Percentiles rank a stretch among this genome's conserved stretches.
These are phyloP conservation scores for Triglochin maritima DNA, from an alignment of 106 monocot species.

Conservation along the genomic window DNA sequence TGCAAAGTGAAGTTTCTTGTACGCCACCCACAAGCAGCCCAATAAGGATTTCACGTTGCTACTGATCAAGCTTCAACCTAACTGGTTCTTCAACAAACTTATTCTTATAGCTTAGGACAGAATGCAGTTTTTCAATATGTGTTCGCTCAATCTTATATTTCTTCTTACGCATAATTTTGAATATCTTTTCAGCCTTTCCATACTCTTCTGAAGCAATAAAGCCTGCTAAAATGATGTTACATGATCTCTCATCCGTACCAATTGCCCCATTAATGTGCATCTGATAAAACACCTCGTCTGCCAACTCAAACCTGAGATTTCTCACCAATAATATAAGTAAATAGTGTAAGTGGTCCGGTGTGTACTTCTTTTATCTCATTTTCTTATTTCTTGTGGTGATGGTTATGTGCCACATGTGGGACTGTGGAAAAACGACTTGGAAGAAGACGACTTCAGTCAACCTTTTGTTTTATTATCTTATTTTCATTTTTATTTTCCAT, in stretches of 20 bases:
- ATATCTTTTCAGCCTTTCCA: slow-evolving; percentile 54
- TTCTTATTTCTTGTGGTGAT: no score
- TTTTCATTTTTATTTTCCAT: no score
- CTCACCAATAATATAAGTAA: slow-evolving; percentile 66
- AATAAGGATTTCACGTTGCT: slow-evolving; percentile 89
- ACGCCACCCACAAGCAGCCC: no score
- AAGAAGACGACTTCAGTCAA: no score
- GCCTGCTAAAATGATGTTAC: slow-evolving; percentile 57
- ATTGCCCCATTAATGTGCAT: slow-evolving; percentile 53
- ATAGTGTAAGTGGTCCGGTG: slow-evolving; percentile 46
- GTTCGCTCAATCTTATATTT: slow-evolving; percentile 58
- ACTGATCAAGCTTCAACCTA: slow-evolving; percentile 57
- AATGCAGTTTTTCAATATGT: slow-evolving; percentile 41
- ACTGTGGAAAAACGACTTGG: no score
- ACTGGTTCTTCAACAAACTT: slow-evolving; percentile 47
- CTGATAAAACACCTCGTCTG: slow-evolving; percentile 65
- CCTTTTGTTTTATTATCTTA: no score
- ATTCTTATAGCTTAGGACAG: slow-evolving; percentile 36
- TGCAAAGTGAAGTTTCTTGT: no score
- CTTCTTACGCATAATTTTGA: slow-evolving; percentile 73
- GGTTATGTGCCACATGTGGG: no score
- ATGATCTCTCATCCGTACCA: slow-evolving; percentile 40
- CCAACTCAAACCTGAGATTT: slow-evolving; percentile 40
- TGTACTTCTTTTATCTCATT: slow-evolving; percentile 22
- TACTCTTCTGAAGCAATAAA: slow-evolving; percentile 52